Evolutionary conservation across 1,139 yeast genomes (phyloP).

Genomic region (Scheffersomyces segobiensis): DNA sequence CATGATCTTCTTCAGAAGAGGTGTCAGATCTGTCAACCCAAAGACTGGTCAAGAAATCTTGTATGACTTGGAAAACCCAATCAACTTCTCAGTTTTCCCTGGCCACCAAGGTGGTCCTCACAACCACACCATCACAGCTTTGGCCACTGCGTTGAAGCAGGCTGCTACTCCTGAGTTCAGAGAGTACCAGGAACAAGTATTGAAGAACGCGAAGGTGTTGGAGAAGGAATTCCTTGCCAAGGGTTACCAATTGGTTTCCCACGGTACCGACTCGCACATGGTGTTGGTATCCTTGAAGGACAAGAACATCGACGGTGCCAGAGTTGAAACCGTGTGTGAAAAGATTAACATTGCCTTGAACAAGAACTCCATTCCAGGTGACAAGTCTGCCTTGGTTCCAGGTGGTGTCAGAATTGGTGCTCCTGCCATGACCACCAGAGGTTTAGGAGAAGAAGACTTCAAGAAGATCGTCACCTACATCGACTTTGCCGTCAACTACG

Average conservation of each 20-base stretch:
- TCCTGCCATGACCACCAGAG: conserved; percentile 99
- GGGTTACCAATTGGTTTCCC: conserved; percentile 83
- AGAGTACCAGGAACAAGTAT: conserved; percentile 84
- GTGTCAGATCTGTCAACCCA: conserved; percentile 83
- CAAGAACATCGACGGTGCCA: conserved; percentile 94
- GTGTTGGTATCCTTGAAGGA: conserved; percentile 87
- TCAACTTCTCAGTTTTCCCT: conserved; percentile 98
- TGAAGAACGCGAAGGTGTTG: conserved; percentile 84
- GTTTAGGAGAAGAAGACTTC: conserved; percentile 86
- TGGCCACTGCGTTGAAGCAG: conserved; percentile 95
- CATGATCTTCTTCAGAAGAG: conserved; percentile 97
- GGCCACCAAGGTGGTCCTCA: conserved; percentile 99
- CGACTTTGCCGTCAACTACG: conserved; percentile 78
- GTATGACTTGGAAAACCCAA: conserved; percentile 91
- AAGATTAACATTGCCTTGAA: conserved; percentile 93
- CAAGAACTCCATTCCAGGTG: conserved; percentile 98
- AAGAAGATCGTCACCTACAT: conserved; percentile 79
- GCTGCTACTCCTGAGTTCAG: conserved; percentile 90
- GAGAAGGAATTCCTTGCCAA: conserved; percentile 68
- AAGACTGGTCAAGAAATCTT: conserved; percentile 89
- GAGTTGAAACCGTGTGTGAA: conserved; percentile 94
- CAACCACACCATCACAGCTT: conserved; percentile 96
- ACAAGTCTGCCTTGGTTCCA: conserved; percentile 95
- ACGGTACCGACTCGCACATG: conserved; percentile 97
- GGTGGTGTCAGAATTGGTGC: conserved; percentile 98